A percentile compares a stretch with the other conserved stretches of the same genome.
Evolutionary conservation across 2,329 filamentous ascomycete genomes (phyloP).

Genomic region (Aspergillus ibericus): DNA sequence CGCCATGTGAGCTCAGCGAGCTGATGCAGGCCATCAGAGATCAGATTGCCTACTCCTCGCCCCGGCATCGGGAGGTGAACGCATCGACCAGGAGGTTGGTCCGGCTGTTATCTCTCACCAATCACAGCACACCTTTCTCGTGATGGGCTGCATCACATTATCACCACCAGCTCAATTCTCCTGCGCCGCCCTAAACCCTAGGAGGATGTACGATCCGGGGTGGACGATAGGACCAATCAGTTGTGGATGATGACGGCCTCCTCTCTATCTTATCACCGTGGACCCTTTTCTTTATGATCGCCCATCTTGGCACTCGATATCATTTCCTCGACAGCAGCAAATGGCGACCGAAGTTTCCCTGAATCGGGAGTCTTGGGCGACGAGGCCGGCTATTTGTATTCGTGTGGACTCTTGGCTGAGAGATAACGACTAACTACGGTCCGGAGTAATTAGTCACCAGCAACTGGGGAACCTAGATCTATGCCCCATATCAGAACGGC

Average conservation of each 20-base stretch:
- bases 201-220: constrained; percentile 2
- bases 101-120: constrained; percentile 7
- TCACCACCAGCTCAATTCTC: background rate
- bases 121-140: background rate
- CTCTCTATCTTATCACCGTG: background rate
- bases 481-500: background rate
- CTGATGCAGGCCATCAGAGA: background rate
- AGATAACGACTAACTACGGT: background rate
- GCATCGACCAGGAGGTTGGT: background rate
- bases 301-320: background rate
- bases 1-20: background rate
- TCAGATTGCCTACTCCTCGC: background rate
- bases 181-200: constrained; percentile 3
- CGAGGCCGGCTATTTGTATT: background rate
- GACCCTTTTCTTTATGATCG: background rate
- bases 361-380: background rate
- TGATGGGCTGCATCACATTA: background rate
- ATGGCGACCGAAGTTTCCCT: background rate
- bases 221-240: background rate
- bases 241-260: background rate
- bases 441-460: background rate
- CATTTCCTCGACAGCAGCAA: background rate
- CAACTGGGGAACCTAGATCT: background rate
- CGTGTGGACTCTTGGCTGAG: background rate
- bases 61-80: background rate